These are phyloP conservation scores for Penicillium sp. DNA, from an alignment of 2,329 filamentous ascomycete genomes.

Conservation along the genomic window DNA sequence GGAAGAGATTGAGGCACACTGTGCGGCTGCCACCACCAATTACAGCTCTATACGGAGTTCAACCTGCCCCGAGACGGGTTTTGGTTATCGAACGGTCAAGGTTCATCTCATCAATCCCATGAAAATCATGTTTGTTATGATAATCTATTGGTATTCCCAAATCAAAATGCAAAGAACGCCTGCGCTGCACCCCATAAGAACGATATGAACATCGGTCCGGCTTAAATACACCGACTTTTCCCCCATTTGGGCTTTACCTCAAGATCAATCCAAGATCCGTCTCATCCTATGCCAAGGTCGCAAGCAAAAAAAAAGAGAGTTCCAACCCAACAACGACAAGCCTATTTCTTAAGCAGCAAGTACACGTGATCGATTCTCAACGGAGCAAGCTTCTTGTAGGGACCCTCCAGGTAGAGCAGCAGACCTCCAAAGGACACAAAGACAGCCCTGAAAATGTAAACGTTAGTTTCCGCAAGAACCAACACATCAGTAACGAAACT, in stretches of 20 bases:
- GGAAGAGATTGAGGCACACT: background rate
- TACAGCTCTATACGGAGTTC: background rate
- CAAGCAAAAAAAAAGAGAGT: slow-evolving; percentile 11
- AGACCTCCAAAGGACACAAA: slow-evolving; percentile 94
- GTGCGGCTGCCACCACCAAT: background rate
- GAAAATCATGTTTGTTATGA: slow-evolving; percentile 21
- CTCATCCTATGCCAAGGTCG: slow-evolving; percentile 3
- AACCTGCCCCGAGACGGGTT: background rate
- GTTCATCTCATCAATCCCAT: slow-evolving; percentile 5
- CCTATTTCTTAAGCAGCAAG: slow-evolving; percentile 85
- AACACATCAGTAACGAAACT: slow-evolving; percentile 41
- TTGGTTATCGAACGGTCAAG: background rate
- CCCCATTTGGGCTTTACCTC: slow-evolving; percentile 4
- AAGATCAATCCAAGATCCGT: slow-evolving; percentile 5
- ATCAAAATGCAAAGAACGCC: slow-evolving; percentile 42
- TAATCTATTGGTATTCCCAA: slow-evolving; percentile 40
- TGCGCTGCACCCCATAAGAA: slow-evolving; percentile 39
- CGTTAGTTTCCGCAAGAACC: slow-evolving; percentile 1
- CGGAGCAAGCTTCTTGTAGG: slow-evolving; percentile 91
- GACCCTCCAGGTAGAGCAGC: slow-evolving; percentile 85
- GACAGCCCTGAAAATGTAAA: slow-evolving; percentile 66
- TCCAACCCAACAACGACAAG: slow-evolving; percentile 1
- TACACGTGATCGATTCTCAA: slow-evolving; percentile 93
- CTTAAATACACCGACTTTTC: slow-evolving; percentile 26
- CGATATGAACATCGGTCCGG: slow-evolving; percentile 20